Conservation (phyloP, 768 basidiomycete species). For the Tremella yokohamensis region DNA sequence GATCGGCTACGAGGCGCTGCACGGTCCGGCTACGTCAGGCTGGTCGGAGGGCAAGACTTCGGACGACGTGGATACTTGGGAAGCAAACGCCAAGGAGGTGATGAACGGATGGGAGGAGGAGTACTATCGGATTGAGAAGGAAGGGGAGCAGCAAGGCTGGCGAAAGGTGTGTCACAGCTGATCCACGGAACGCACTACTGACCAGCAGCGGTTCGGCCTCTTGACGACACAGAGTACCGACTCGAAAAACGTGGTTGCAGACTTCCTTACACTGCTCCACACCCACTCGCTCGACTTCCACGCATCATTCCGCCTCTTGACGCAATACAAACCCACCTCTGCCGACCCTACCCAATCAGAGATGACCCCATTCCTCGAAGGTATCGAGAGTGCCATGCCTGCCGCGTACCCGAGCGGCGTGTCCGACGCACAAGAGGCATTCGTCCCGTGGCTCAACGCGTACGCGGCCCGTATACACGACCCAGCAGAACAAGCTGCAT, state of each 20-base stretch:
- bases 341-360: constrained; percentile 13
- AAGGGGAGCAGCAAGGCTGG: constrained; percentile 52
- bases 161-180: constrained; percentile 57
- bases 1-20: constrained; percentile 74
- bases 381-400: background rate
- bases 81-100: constrained; percentile 63
- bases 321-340: constrained; percentile 58
- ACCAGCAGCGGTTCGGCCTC: constrained; percentile 69
- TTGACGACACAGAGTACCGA: constrained; percentile 60
- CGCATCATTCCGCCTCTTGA: constrained; percentile 71
- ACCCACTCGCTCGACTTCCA: constrained; percentile 80
- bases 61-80: constrained; percentile 58
- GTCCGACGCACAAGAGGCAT: constrained; percentile 57
- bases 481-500: constrained; percentile 54
- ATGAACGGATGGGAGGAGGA: constrained; percentile 62
- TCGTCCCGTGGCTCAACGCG: constrained; percentile 62
- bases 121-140: constrained; percentile 59
- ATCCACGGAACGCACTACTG: constrained; percentile 1
- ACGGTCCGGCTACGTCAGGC: constrained; percentile 53
- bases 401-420: background rate
- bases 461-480: constrained; percentile 61
- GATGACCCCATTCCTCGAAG: background rate
- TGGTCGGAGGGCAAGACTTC: constrained; percentile 72
- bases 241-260: constrained; percentile 61
- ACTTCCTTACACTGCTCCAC: constrained; percentile 72